Evolutionary conservation across 495 filamentous ascomycete species (phyloP).

Genomic region (Parmelia sp.): DNA sequence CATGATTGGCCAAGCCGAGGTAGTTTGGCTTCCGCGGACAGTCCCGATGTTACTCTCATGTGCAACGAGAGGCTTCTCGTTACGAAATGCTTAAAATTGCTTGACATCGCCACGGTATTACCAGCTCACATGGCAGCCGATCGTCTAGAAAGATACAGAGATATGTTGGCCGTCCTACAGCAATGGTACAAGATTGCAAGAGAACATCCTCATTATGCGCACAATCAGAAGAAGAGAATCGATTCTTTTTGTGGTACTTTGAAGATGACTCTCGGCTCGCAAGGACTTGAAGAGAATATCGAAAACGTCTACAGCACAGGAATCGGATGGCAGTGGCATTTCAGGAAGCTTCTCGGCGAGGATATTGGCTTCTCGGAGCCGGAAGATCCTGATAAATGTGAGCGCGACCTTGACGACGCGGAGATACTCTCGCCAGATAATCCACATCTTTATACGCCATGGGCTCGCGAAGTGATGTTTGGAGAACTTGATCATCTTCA

Average conservation of each 20-base stretch:
- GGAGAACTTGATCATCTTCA: not conserved
- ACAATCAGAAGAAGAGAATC: not conserved
- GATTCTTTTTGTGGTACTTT: not conserved
- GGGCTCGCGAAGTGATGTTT: not conserved
- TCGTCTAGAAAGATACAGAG: not conserved
- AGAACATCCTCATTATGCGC: not conserved
- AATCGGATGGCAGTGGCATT: not conserved
- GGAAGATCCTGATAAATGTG: not conserved
- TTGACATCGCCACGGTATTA: not conserved
- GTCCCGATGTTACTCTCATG: not conserved
- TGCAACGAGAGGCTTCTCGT: not conserved
- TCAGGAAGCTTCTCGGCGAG: not conserved
- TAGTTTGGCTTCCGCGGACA: not conserved
- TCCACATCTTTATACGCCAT: not conserved
- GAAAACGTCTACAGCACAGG: not conserved
- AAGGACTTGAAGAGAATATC: not conserved
- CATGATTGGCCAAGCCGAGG: not conserved
- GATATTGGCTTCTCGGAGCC: not conserved
- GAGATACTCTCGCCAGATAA: not conserved
- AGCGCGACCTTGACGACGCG: not conserved
- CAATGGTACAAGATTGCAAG: not conserved
- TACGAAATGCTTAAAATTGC: not conserved
- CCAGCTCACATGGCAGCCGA: not conserved
- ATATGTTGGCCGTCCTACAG: not conserved
- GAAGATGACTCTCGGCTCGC: not conserved